A percentile compares a stretch with the other conserved stretches of the same genome.
Conservation (phyloP, 768 basidiomycete genomes). For the Multifurca ochricompacta region DNA sequence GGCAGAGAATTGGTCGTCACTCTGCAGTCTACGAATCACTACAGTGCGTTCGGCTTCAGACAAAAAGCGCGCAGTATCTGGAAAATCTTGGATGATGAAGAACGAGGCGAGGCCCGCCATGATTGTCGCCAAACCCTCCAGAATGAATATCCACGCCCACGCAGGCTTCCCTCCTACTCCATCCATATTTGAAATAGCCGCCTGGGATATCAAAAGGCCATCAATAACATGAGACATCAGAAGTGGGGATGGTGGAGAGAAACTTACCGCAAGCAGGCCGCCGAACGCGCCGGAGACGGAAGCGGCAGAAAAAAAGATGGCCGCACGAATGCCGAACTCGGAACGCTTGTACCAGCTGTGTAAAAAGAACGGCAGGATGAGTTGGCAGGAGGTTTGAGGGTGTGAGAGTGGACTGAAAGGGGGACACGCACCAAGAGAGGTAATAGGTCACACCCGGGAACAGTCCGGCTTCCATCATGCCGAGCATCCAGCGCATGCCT, state of each 20-base stretch:
- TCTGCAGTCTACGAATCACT: constrained; percentile 56
- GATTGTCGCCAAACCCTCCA: constrained; percentile 63
- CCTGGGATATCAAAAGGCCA: constrained; percentile 25
- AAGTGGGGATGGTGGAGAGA: background rate
- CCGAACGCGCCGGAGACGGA: constrained; percentile 80
- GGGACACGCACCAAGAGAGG: constrained; percentile 51
- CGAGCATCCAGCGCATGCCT: constrained; percentile 69
- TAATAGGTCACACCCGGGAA: constrained; percentile 56
- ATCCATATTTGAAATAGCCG: constrained; percentile 63
- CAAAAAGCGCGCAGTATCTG: constrained; percentile 72
- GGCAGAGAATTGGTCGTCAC: constrained; percentile 64
- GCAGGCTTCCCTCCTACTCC: constrained; percentile 60
- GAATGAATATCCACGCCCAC: constrained; percentile 70
- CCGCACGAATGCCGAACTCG: constrained; percentile 56
- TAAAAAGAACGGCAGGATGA: background rate
- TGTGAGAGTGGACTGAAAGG: background rate
- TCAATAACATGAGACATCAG: background rate
- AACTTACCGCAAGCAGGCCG: constrained; percentile 59
- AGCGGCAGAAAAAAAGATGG: constrained; percentile 50
- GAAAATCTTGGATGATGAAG: constrained; percentile 79
- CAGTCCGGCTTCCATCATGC: constrained; percentile 60
- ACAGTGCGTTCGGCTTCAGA: constrained; percentile 61
- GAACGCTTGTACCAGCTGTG: constrained; percentile 60
- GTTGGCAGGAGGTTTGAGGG: too few relatives aligned
- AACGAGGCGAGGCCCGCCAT: constrained; percentile 59